A percentile compares a stretch with the other conserved stretches of the same genome.
phyloP scores from a whole-genome alignment of 2,329 filamentous ascomycete species.

The Xylaria sp. region DNA sequence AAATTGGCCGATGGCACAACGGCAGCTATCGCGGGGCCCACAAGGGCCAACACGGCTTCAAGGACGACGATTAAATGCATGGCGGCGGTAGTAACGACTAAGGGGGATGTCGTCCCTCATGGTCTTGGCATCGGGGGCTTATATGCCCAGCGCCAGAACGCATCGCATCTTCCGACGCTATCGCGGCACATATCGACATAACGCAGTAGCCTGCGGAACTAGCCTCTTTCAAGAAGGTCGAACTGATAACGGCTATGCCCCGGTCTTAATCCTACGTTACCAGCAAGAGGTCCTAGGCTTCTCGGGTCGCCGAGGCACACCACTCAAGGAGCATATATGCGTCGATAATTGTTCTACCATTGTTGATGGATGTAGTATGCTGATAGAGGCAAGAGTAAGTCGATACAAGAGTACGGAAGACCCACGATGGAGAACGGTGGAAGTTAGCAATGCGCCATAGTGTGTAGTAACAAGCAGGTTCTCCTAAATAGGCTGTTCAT shows the following conservation, averaged over 20 bases:
- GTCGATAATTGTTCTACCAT: background rate
- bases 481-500: background rate
- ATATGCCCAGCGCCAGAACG: conserved; percentile 12
- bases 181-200: background rate
- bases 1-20: conserved; percentile 8
- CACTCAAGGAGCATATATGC: background rate
- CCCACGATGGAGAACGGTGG: background rate
- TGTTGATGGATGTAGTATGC: background rate
- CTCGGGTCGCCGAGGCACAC: background rate
- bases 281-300: background rate
- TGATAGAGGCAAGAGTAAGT: background rate
- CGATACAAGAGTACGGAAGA: background rate
- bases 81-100: conserved; percentile 8
- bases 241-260: conserved; percentile 8
- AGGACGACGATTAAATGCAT: conserved; percentile 15
- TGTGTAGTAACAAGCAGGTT: background rate
- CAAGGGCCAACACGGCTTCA: conserved; percentile 8
- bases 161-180: conserved; percentile 11
- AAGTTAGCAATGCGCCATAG: background rate
- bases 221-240: conserved; percentile 15
- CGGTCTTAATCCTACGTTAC: conserved; percentile 10
- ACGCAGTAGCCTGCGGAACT: background rate
- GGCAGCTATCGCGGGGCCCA: conserved; percentile 5
- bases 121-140: conserved; percentile 13
- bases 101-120: background rate